A percentile compares a stretch with the other conserved stretches of the same genome.
Conservation (phyloP, 1,284 basidiomycete genomes). For the Takashimella tepidaria region DNA sequence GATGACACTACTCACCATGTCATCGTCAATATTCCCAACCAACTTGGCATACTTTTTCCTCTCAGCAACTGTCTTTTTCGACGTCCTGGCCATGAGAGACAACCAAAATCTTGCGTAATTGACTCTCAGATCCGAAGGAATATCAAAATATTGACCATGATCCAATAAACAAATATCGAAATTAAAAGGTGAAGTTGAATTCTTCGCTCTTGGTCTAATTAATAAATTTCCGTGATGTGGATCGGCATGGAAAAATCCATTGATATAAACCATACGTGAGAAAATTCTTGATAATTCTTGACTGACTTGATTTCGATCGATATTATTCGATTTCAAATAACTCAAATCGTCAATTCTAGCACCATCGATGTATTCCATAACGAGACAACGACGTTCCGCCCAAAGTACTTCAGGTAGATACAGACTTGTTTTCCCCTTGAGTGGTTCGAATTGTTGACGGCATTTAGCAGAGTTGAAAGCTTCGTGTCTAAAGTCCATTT, state of each 20-base stretch:
- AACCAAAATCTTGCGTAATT: constrained; percentile 68
- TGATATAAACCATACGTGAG: constrained; percentile 91
- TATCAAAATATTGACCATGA: constrained; percentile 81
- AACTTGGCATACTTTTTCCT: constrained; percentile 77
- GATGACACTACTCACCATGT: constrained; percentile 57
- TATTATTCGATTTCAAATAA: constrained; percentile 75
- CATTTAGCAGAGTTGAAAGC: constrained; percentile 76
- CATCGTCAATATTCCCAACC: constrained; percentile 82
- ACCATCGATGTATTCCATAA: constrained; percentile 89
- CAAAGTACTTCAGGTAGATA: constrained; percentile 86
- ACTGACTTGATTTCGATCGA: constrained; percentile 90
- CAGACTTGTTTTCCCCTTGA: constrained; percentile 65
- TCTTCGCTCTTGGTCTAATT: constrained; percentile 65
- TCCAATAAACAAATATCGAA: constrained; percentile 91
- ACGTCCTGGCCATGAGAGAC: constrained; percentile 68
- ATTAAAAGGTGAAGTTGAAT: constrained; percentile 75
- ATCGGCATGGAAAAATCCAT: constrained; percentile 58
- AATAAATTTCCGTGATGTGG: constrained; percentile 71
- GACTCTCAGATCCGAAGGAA: constrained; percentile 65
- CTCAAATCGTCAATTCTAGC: constrained; percentile 82
- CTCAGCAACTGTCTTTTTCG: constrained; percentile 59
- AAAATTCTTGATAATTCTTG: constrained; percentile 79
- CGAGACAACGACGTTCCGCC: constrained; percentile 77
- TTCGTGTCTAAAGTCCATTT: constrained; percentile 78
- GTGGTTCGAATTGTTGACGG: constrained; percentile 61